phyloP scores from a whole-genome alignment of 2,329 filamentous ascomycete species.

The Ophioceras dolichostomum region DNA sequence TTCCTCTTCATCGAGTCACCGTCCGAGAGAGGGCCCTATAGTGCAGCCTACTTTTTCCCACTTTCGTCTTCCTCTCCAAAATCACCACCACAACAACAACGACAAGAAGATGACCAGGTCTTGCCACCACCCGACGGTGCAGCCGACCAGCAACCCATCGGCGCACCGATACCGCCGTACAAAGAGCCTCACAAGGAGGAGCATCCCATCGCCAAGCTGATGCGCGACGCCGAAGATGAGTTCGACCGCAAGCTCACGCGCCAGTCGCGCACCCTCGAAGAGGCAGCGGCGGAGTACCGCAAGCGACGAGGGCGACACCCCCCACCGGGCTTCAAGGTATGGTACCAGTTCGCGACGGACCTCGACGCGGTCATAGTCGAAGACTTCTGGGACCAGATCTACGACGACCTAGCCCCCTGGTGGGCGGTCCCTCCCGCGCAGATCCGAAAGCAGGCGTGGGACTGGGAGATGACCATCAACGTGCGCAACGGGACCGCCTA shows the following conservation, averaged over 20 bases:
- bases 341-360: constrained; percentile 41
- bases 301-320: constrained; percentile 44
- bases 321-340: constrained; percentile 50
- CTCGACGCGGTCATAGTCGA: constrained; percentile 45
- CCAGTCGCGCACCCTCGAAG: constrained; percentile 33
- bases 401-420: constrained; percentile 48
- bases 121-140: no score
- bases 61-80: no score
- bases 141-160: not conserved
- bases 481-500: constrained; percentile 39
- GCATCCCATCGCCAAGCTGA: constrained; percentile 40
- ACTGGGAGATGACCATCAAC: constrained; percentile 50
- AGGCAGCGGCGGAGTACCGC: constrained; percentile 44
- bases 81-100: no score
- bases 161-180: not conserved
- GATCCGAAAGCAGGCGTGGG: constrained; percentile 38
- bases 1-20: constrained; percentile 16
- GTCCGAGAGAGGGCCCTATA: not conserved
- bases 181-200: no score
- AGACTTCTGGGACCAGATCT: constrained; percentile 52
- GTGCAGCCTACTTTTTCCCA: no score
- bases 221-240: constrained; percentile 28
- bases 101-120: no score
- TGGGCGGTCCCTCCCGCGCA: constrained; percentile 32
- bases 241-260: constrained; percentile 28